phyloP scores from a whole-genome alignment of 1,284 basidiomycete species.

The Leccinum ponderosum region DNA sequence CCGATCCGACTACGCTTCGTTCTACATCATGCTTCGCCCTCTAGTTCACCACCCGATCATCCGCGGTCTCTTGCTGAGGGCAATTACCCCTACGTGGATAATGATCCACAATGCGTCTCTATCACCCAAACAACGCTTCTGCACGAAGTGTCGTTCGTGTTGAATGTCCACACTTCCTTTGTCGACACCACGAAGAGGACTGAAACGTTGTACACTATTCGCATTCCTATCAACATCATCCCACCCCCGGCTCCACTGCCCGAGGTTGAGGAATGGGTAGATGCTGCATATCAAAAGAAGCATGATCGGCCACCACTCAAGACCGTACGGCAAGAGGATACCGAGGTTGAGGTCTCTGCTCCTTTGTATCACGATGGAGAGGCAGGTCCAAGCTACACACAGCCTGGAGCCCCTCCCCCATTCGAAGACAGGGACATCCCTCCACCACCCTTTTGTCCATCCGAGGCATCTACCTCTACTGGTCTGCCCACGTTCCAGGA shows the following conservation, averaged over 20 bases:
- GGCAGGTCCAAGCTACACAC: constrained; percentile 69
- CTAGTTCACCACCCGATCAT: constrained; percentile 51
- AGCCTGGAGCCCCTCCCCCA: constrained; percentile 68
- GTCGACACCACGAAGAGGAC: constrained; percentile 65
- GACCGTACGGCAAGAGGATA: constrained; percentile 68
- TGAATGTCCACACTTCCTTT: constrained; percentile 69
- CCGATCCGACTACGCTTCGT: constrained; percentile 71
- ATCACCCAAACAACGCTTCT: constrained; percentile 76
- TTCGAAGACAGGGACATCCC: constrained; percentile 77
- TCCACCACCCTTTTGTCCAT: constrained; percentile 73
- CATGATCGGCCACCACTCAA: constrained; percentile 74
- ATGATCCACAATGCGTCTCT: constrained; percentile 63
- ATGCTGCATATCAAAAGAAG: constrained; percentile 79
- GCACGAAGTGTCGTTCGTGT: constrained; percentile 66
- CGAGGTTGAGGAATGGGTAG: constrained; percentile 66
- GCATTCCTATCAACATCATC: constrained; percentile 67
- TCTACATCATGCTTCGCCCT: constrained; percentile 59
- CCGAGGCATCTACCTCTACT: constrained; percentile 59
- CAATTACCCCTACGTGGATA: constrained; percentile 49
- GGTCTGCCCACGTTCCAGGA: constrained; percentile 74
- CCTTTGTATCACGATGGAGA: constrained; percentile 66
- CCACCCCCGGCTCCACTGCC: constrained; percentile 74
- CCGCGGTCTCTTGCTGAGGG: constrained; percentile 40
- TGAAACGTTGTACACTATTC: constrained; percentile 59
- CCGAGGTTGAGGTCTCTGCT: constrained; percentile 45